phyloP scores from a whole-genome alignment of 768 basidiomycete species.

The Amanita polypyramis region DNA sequence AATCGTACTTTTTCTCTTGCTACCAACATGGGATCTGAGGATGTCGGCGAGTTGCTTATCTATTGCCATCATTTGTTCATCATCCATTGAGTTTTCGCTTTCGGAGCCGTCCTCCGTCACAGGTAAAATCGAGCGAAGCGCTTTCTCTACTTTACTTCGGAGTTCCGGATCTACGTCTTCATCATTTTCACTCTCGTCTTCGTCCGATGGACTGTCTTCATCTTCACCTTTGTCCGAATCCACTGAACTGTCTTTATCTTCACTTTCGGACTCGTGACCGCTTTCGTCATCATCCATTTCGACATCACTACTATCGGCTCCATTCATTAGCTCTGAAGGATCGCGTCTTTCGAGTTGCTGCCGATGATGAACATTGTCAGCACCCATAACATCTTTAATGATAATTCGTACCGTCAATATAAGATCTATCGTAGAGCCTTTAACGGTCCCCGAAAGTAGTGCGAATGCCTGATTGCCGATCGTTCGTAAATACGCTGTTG shows the following conservation, averaged over 20 bases:
- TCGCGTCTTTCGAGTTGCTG: conserved; percentile 80
- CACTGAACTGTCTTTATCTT: conserved; percentile 20
- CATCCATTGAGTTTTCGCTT: conserved; percentile 77
- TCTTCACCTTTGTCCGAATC: too few relatives aligned
- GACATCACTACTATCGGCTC: conserved; percentile 25
- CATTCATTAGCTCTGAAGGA: conserved; percentile 42
- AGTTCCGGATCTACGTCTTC: conserved; percentile 45
- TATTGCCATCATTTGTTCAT: conserved; percentile 96
- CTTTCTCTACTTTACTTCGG: conserved; percentile 56
- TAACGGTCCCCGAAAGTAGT: conserved; percentile 54
- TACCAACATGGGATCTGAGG: conserved; percentile 60
- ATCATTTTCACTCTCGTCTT: conserved; percentile 26
- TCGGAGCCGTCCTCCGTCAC: conserved; percentile 49
- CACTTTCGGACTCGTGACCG: conserved; percentile 15
- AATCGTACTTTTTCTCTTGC: conserved; percentile 50
- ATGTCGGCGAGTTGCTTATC: conserved; percentile 87
- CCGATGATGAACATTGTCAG: conserved; percentile 2
- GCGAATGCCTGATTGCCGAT: conserved; percentile 76
- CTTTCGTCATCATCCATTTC: conserved; percentile 26
- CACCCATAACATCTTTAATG: neutral
- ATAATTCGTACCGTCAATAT: conserved; percentile 60
- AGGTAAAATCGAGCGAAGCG: conserved; percentile 43
- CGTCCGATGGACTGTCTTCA: conserved; percentile 15
- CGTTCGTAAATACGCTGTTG: conserved; percentile 69
- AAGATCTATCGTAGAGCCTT: conserved; percentile 65